Percentiles rank a stretch among this genome's conserved stretches.
phyloP scores from a whole-genome alignment of 2,329 filamentous ascomycete species.

The Zasmidium angulare region DNA sequence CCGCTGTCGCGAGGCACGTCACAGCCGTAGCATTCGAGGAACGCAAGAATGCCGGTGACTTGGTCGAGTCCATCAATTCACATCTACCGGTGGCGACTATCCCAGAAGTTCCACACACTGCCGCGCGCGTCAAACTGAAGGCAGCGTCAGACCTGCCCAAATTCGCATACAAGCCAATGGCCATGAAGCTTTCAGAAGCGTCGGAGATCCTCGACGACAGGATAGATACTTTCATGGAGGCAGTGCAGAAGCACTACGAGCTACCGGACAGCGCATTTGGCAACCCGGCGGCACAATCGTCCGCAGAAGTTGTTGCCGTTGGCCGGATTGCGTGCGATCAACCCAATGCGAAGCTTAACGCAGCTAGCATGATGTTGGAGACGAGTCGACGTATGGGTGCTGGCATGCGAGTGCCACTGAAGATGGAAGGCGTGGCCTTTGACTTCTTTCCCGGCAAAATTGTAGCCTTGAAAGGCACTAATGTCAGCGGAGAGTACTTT shows the following conservation, averaged over 20 bases:
- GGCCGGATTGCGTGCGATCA: constrained; percentile 89
- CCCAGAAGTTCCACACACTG: constrained; percentile 57
- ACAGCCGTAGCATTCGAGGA: constrained; percentile 63
- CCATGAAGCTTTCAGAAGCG: constrained; percentile 89
- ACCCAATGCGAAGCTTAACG: constrained; percentile 80
- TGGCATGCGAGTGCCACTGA: constrained; percentile 77
- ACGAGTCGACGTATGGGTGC: constrained; percentile 81
- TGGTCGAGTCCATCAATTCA: constrained; percentile 79
- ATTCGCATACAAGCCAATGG: constrained; percentile 85
- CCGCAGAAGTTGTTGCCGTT: constrained; percentile 82
- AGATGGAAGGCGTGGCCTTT: constrained; percentile 69
- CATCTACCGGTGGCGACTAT: constrained; percentile 61
- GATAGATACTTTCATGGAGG: constrained; percentile 82
- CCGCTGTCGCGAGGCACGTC: constrained; percentile 16
- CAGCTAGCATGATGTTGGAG: constrained; percentile 82
- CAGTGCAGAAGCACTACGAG: constrained; percentile 71
- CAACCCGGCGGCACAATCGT: constrained; percentile 81
- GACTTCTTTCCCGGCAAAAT: constrained; percentile 95
- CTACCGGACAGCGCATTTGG: constrained; percentile 81
- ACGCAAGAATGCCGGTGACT: constrained; percentile 75
- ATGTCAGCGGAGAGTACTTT: constrained; percentile 82
- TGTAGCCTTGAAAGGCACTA: constrained; percentile 81
- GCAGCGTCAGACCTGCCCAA: constrained; percentile 88
- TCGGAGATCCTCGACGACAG: constrained; percentile 93
- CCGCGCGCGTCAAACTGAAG: constrained; percentile 78